Base-by-base conservation (phyloP, 306 rosid species). In the Cicer judaicum region DNA sequence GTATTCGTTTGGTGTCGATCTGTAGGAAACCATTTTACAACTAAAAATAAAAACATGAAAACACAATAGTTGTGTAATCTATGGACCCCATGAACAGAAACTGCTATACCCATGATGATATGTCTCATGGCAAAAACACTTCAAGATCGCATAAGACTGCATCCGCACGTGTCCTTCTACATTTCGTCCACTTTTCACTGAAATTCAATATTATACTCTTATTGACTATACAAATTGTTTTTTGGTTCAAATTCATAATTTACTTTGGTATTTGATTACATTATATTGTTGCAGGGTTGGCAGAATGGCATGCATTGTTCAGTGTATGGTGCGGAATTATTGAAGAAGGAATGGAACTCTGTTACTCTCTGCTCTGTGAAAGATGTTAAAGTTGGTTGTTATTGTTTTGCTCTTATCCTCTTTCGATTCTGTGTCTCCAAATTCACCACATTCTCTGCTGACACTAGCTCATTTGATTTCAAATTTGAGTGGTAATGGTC, bases 301-400 rank as follows among this genome's bases (percentile, higher is more conserved):
- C 96, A 88, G 90, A 66, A 83, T 83, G 86, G 85, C 89, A 90
- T 50, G 84, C 80, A 84, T 81, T 85, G 79, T 88, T 78, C 85
- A 70, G 72, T 84, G 52, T 46, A 77, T 54, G 40, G 43, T 67
- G 64, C 19, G 69, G 73, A 59, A 80, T 78, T 70, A 80, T 73
- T 72, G 68, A 44, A 72, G 71, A 16, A 76, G 84, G 82, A 79
- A 81, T 83, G 83, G 89, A 73, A 79, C 71, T 73, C 78, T 76
- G 81, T 53, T 53, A 44, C 78, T 49, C 74, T 59, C 81, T 75
- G 68, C 73, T 49, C 72, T 72, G 48, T 63, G 60, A 75, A 56
- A 74, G 24, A 70, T 85, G 83, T 48, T 74, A 62, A 78, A 75
- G 69, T 74, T 73, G 78, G 34, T 16, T 46, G 61, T 50, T 12